These are phyloP conservation scores for Ophiocordyceps unilateralis DNA, from an alignment of 2,329 filamentous ascomycete species.

Conservation along the genomic window DNA sequence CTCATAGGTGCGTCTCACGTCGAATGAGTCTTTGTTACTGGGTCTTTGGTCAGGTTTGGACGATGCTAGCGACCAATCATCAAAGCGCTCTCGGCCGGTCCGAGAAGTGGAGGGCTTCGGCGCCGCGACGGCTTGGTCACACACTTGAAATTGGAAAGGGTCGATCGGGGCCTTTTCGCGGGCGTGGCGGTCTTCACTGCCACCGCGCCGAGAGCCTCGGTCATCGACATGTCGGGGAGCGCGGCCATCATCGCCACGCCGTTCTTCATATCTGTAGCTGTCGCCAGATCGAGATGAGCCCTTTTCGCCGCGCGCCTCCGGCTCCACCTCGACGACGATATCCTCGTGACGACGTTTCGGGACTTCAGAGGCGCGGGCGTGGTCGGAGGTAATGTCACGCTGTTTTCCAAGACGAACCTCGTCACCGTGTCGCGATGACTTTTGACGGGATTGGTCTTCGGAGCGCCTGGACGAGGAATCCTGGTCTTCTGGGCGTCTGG, in stretches of 20 bases:
- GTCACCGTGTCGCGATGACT: constrained; percentile 15
- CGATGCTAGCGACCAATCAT: constrained; percentile 14
- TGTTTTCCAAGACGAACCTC: constrained; percentile 12
- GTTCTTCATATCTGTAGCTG: constrained; percentile 11
- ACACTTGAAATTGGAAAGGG: constrained; percentile 41
- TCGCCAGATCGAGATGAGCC: constrained; percentile 8
- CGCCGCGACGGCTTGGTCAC: constrained; percentile 22
- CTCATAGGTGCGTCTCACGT: constrained; percentile 20
- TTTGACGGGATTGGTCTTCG: constrained; percentile 7
- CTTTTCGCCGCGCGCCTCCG: constrained; percentile 11
- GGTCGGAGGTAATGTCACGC: constrained; percentile 10
- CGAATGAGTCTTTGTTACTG: constrained; percentile 32
- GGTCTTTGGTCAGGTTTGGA: constrained; percentile 17
- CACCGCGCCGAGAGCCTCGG: constrained; percentile 10
- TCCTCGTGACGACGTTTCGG: constrained; percentile 8
- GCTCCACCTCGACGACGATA: constrained; percentile 11
- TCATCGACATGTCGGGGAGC: constrained; percentile 8
- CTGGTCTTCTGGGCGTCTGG: constrained; percentile 13
- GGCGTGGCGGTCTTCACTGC: constrained; percentile 9
- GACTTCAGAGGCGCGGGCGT: constrained; percentile 5
- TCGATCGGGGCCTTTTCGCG: constrained; percentile 22
- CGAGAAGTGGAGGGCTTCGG: constrained; percentile 8
- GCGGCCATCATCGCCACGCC: constrained; percentile 2
- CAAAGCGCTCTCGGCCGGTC: constrained; percentile 36
- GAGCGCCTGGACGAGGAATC: no score